Evolutionary conservation across 257 asterid genomes (phyloP).

Genomic region (Solanum habrochaites): DNA sequence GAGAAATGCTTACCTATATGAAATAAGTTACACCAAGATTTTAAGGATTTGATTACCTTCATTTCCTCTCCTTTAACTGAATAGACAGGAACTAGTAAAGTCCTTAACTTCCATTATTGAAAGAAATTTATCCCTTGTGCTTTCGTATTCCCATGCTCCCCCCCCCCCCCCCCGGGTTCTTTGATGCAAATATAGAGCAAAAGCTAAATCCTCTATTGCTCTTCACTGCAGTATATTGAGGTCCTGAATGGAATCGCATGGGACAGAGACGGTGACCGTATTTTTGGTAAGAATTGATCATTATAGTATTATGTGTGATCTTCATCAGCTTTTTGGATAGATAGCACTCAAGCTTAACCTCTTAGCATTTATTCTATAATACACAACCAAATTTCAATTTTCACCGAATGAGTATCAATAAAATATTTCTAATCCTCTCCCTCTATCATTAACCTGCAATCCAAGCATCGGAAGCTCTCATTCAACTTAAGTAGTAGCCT

Average conservation of each 20-base stretch:
- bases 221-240: slow-evolving; percentile 49
- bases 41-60: neutral
- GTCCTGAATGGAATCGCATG: slow-evolving; percentile 95
- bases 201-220: neutral
- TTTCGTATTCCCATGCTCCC: neutral
- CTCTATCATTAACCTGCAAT: neutral
- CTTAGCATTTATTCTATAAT: neutral
- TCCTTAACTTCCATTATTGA: neutral
- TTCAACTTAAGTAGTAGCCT: neutral
- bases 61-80: neutral
- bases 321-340: neutral
- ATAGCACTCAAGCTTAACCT: neutral
- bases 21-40: neutral
- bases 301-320: neutral
- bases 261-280: slow-evolving; percentile 49
- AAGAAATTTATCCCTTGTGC: neutral
- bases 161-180: neutral
- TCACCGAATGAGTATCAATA: neutral
- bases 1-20: neutral
- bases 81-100: neutral
- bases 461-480: neutral
- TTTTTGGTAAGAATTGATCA: slow-evolving; percentile 41
- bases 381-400: neutral
- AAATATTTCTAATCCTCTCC: neutral
- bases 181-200: neutral